A percentile compares a stretch with the other conserved stretches of the same genome.
These are phyloP conservation scores for Knufia fluminis DNA, from an alignment of 2,329 filamentous ascomycete species.

Conservation along the genomic window DNA sequence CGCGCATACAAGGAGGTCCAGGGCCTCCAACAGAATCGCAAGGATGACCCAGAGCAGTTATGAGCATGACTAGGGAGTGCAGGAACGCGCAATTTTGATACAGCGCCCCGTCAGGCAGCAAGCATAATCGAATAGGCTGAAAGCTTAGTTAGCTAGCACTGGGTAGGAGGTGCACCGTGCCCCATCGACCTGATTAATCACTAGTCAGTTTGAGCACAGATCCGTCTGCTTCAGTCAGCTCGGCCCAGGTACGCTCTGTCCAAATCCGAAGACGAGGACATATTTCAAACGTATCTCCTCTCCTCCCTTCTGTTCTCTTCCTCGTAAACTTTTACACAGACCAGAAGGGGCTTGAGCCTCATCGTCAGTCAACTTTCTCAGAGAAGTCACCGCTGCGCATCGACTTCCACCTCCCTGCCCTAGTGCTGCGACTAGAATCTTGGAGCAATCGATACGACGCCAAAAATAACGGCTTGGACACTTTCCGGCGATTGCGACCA, in stretches of 20 bases:
- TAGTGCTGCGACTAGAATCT: background rate
- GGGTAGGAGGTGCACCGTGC: background rate
- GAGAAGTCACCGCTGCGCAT: background rate
- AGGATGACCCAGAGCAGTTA: no score
- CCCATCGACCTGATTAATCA: background rate
- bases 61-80: background rate
- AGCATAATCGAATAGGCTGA: background rate
- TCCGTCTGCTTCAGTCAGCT: background rate
- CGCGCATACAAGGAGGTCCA: no score
- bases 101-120: background rate
- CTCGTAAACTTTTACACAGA: no score
- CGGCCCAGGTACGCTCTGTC: background rate
- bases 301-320: background rate
- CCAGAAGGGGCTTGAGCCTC: conserved; percentile 2
- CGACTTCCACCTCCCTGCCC: background rate
- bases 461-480: background rate
- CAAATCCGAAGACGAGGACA: background rate
- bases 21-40: no score
- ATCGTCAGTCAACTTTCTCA: background rate
- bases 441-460: background rate
- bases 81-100: background rate
- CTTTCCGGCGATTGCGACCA: background rate
- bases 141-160: background rate
- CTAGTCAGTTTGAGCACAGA: conserved; percentile 8
- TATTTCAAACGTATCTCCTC: background rate